A percentile compares a stretch with the other conserved stretches of the same genome.
Evolutionary conservation across 345 rosid genomes (phyloP).

Genomic region (Sapria himalayana): DNA sequence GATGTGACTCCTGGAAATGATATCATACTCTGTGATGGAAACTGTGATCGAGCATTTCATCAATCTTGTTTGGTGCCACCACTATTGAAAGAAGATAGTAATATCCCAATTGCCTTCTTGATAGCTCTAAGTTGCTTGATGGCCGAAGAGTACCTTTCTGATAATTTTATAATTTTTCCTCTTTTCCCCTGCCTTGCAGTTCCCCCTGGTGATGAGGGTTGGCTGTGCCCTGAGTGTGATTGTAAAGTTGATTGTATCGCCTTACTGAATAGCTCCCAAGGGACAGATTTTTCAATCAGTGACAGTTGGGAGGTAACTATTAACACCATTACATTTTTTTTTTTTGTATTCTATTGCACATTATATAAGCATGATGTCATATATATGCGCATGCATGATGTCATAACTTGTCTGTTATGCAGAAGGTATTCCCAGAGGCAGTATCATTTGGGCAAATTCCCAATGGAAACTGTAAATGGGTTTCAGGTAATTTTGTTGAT

Average conservation of each 20-base stretch:
- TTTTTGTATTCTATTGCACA: conserved; percentile 2
- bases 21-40: conserved; percentile 91
- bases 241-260: conserved; percentile 73
- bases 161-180: conserved; percentile 6
- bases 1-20: conserved; percentile 63
- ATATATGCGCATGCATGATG: no score
- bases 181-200: conserved; percentile 23
- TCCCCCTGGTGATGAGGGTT: conserved; percentile 87
- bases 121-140: conserved; percentile 5
- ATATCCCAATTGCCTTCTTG: conserved; percentile 14
- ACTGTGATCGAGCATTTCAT: conserved; percentile 89
- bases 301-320: conserved; percentile 69
- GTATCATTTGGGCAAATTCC: conserved; percentile 28
- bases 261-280: conserved; percentile 55
- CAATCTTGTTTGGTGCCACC: conserved; percentile 83
- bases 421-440: conserved; percentile 89
- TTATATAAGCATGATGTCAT: no score
- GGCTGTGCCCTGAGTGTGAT: conserved; percentile 92
- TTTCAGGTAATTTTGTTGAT: conserved; percentile 80
- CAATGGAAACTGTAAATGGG: conserved; percentile 36
- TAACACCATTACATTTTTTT: not conserved
- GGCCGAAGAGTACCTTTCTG: conserved; percentile 7
- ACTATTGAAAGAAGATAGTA: conserved; percentile 75
- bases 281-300: conserved; percentile 35
- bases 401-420: conserved; percentile 12